Evolutionary conservation across 768 basidiomycete genomes (phyloP).

Genomic region (Astraeus odoratus): DNA sequence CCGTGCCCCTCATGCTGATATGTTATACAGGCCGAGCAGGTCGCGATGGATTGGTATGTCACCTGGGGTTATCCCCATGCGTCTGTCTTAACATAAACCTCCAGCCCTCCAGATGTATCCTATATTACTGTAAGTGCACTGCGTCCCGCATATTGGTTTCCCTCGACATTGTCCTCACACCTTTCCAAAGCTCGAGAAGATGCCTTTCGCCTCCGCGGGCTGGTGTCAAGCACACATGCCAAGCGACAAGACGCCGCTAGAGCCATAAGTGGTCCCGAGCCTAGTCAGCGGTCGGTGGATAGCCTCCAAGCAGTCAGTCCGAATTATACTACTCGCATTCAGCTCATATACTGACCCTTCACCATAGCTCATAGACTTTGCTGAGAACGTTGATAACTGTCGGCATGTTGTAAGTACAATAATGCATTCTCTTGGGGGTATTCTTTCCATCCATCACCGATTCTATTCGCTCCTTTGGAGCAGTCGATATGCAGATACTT

Average conservation of each 20-base stretch:
- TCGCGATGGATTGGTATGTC: constrained; percentile 63
- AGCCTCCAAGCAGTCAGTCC: constrained; percentile 57
- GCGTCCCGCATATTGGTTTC: background rate
- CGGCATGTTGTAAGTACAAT: constrained; percentile 57
- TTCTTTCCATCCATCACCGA: background rate
- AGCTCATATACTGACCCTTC: constrained; percentile 20
- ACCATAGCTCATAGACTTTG: constrained; percentile 42
- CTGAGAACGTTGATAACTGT: constrained; percentile 54
- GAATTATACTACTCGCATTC: background rate
- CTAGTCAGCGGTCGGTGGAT: constrained; percentile 59
- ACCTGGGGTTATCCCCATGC: background rate
- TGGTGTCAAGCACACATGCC: constrained; percentile 42
- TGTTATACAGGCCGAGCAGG: constrained; percentile 60
- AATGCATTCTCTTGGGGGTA: background rate
- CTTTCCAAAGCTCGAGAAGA: constrained; percentile 64
- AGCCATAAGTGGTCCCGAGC: constrained; percentile 44
- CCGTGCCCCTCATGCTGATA: constrained; percentile 1
- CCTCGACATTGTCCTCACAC: background rate
- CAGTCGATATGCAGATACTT: constrained; percentile 78
- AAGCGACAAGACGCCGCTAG: constrained; percentile 38
- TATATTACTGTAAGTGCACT: constrained; percentile 65
- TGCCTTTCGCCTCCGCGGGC: constrained; percentile 44
- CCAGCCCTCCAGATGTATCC: constrained; percentile 72
- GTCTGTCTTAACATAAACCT: background rate
- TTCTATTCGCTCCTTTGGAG: background rate